Evolutionary conservation across 176 grass and related monocot species (phyloP).

Genomic region (Poa annua): DNA sequence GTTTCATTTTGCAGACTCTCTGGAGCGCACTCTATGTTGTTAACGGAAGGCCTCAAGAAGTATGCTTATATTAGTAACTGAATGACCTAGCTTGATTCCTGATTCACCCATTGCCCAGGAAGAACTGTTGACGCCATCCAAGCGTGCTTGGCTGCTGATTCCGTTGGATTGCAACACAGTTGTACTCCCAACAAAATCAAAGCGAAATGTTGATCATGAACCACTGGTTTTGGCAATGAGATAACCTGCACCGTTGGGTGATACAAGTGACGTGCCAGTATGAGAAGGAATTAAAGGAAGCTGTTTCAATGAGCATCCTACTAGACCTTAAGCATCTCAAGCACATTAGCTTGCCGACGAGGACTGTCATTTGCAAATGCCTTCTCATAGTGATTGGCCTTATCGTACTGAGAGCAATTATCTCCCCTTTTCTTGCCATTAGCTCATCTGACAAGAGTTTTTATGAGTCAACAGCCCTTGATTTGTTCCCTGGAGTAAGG

Average conservation of each 20-base stretch:
- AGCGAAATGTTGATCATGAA: background rate
- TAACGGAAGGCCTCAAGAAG: background rate
- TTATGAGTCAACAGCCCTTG: conserved; percentile 45
- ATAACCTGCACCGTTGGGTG: background rate
- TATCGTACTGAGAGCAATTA: conserved; percentile 55
- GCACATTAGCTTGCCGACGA: conserved; percentile 51
- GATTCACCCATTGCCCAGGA: background rate
- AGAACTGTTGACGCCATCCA: conserved; percentile 18
- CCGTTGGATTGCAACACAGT: background rate
- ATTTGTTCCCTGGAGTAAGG: conserved; percentile 58
- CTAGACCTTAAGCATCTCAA: conserved; percentile 57
- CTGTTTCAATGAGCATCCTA: conserved; percentile 49
- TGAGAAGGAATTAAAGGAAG: conserved; percentile 31
- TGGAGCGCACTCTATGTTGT: background rate
- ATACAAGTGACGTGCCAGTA: conserved; percentile 12
- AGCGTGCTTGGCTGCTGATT: conserved; percentile 26
- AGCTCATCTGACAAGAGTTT: conserved; percentile 55
- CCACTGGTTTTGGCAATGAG: background rate
- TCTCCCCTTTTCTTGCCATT: conserved; percentile 64
- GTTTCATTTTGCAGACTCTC: conserved; percentile 39
- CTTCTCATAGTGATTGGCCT: conserved; percentile 59
- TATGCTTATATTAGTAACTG: background rate
- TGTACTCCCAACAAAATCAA: conserved; percentile 1
- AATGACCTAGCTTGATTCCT: background rate
- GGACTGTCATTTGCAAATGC: conserved; percentile 57